Evolutionary conservation across 768 basidiomycete species (phyloP).

Genomic region (Amanita molliuscula): DNA sequence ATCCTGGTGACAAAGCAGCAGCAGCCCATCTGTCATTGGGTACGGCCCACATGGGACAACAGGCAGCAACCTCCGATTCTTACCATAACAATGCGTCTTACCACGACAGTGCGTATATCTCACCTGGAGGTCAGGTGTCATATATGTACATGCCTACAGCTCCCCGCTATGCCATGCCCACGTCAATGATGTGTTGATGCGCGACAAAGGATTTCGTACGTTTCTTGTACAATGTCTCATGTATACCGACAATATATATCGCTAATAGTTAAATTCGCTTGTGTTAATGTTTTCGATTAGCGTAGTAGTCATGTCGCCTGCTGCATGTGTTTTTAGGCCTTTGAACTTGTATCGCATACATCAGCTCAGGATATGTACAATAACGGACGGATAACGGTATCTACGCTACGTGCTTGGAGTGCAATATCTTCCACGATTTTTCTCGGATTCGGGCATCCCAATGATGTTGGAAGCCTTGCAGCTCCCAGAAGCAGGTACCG

Average conservation of each 20-base stretch:
- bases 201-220: background rate
- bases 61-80: background rate
- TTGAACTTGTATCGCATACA: background rate
- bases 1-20: slow-evolving; percentile 18
- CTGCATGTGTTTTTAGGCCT: slow-evolving; percentile 4
- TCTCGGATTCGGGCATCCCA: slow-evolving; percentile 59
- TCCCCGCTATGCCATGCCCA: slow-evolving; percentile 11
- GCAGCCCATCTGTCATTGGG: background rate
- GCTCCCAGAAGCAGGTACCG: slow-evolving; percentile 81
- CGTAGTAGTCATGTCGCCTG: background rate
- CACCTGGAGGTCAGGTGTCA: slow-evolving; percentile 24
- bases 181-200: slow-evolving; percentile 9
- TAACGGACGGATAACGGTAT: background rate
- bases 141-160: slow-evolving; percentile 34
- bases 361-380: background rate
- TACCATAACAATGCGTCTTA: background rate
- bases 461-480: slow-evolving; percentile 53
- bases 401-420: slow-evolving; percentile 29
- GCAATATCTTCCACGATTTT: slow-evolving; percentile 51
- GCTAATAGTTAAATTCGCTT: slow-evolving; percentile 5
- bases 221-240: slow-evolving; percentile 7
- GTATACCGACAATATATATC: slow-evolving; percentile 5
- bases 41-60: background rate
- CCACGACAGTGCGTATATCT: slow-evolving; percentile 6
- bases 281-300: slow-evolving; percentile 4